Evolutionary conservation across 805 yeast genomes (phyloP), one percentile per base, ranked within the genome.

Genomic region (Suhomyces sp.): DNA sequence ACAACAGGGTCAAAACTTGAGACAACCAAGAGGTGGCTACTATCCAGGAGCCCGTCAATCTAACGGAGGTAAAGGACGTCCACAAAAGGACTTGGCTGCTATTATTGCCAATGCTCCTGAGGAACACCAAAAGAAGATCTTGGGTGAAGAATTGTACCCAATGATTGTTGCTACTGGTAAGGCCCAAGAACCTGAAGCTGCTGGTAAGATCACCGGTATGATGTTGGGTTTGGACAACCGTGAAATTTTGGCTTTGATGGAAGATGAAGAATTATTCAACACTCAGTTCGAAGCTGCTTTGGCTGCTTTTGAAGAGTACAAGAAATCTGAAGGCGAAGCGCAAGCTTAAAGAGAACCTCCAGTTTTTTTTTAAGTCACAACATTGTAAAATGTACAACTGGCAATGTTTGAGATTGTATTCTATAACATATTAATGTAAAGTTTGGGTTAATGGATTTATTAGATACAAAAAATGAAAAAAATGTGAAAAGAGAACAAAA

Each of bases 121-220:
- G 67, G 94, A 87, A 69, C 93, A 89, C 77, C 97, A 91, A 81
- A 93, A 93, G 89, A 93, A 96, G 83, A 83, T 91, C 69, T 83
- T 94, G 70, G 99, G 99, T 78, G 97, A 94, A 82, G 96, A 91
- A 70, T 82, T 94, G 69, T 94, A 93, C 83, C 91, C 96, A 68
- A 89, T 85, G 83, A 87, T 94, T 67, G 85, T 86, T 60, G 84
- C 91, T 60, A 84, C 89, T 57, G 91, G 89, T 67, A 87, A 87
- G 77, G 89, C 92, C 65, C 84, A 85, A 64, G 96, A 91, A 68
- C 87, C 87, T 53, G 97, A 91, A 76, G 90, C 96, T 67, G 97
- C 97, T 61, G 97, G 97, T 78, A 93, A 92, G 81, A 89, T 94
- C 72, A 94, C 99, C 60, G 97, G 98, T 80, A 94, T 94, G 98